Evolutionary conservation across 345 rosid genomes (phyloP).

Genomic region (Arabidopsis thaliana): DNA sequence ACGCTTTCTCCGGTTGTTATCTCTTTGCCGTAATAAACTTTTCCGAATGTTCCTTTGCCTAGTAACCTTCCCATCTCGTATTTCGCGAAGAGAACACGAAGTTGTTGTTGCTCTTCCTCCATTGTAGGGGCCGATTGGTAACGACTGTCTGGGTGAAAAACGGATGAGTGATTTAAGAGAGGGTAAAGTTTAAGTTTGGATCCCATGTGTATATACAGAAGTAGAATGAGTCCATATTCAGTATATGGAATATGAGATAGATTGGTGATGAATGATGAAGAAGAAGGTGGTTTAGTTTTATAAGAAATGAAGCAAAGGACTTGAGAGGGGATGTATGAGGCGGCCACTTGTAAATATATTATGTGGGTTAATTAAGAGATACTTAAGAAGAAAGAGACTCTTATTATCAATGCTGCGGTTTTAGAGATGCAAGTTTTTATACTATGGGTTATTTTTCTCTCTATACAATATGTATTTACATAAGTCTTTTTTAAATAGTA

Average conservation of each 20-base stretch:
- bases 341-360: slow-evolving; percentile 23
- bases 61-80: slow-evolving; percentile 72
- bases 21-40: slow-evolving; percentile 67
- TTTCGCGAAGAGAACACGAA: slow-evolving; percentile 56
- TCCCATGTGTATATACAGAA: slow-evolving; percentile 27
- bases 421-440: neutral
- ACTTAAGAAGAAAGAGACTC: slow-evolving; percentile 23
- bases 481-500: too few relatives aligned
- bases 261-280: slow-evolving; percentile 4
- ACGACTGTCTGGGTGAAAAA: neutral
- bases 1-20: slow-evolving; percentile 54
- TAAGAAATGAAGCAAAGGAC: neutral
- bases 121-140: neutral
- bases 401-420: slow-evolving; percentile 17
- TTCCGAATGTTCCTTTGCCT: slow-evolving; percentile 89
- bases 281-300: slow-evolving; percentile 14
- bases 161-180: neutral
- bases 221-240: slow-evolving; percentile 23
- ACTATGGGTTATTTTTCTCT: neutral
- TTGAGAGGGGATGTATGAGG: neutral
- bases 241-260: slow-evolving; percentile 8
- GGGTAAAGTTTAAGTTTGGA: neutral
- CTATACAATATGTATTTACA: too few relatives aligned
- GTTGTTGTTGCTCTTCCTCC: slow-evolving; percentile 49
- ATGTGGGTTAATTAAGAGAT: slow-evolving; percentile 20